Base-by-base conservation (phyloP, 2,329 filamentous ascomycete species). In the Fusarium goolgardi region DNA sequence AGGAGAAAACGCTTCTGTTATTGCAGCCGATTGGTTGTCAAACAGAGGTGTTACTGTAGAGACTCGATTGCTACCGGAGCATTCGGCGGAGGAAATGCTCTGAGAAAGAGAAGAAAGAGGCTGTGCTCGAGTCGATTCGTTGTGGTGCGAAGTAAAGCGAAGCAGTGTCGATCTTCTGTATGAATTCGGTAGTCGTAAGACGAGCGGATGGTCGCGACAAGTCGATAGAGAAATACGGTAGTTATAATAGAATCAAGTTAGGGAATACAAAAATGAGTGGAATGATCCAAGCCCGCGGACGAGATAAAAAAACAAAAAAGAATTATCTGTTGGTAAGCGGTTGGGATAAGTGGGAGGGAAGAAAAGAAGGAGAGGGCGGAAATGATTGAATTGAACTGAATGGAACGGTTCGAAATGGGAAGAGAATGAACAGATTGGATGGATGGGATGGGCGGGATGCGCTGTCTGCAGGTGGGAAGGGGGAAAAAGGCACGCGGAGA, bases 11-110 rank as follows among this genome's bases (percentile, higher is more conserved):
- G 64, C 43, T 55, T 66, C 23, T 59, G 55, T 63, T 37, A 53
- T 63, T 69, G 44, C 44, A 61, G 41, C 54, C 49, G 25, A 43
- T 55, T 31, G 50, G 46, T 59, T 54, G 57, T 34, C 41, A 40
- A 49, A 47, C 49, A 60, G 57, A 23, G 13, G 55, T 45, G 45
- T 43, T 32, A 39, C 21, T 39, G 35, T 15, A 39, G 60, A 46
- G 52, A 58, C 56, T 70, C 69, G 72, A 74, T 65, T 74, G 72
- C 72, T 74, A 74, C 72, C 72, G 63, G 72, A 74, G 72, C 72
- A 74, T 69, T 73, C 72, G 72, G 61, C 59, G 57, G 46, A 65
- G 34, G 58, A 59, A 49, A 35, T 56, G 51, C 50, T 50, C 63
- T 55, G 34, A 23, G 44, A 50, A 59, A 20, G 34, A 40, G 47